These are phyloP conservation scores for Yamagishiella unicocca DNA, from an alignment of 139 green algal genomes.

Conservation along the genomic window DNA sequence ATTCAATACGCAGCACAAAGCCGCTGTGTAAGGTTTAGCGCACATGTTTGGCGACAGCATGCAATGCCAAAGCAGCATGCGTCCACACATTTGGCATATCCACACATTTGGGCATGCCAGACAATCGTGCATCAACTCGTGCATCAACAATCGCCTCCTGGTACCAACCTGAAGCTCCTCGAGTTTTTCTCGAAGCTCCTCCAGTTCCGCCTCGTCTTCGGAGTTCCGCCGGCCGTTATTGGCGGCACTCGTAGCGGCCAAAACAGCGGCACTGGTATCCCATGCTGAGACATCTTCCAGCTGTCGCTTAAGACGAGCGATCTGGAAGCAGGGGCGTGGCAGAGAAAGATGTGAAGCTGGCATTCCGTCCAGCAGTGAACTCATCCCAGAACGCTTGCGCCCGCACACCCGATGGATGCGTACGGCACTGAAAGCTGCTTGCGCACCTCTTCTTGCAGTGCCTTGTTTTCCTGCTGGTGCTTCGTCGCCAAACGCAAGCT, in stretches of 20 bases:
- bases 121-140: not conserved
- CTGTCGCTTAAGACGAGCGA: constrained; percentile 23
- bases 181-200: constrained; percentile 44
- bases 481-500: constrained; percentile 53
- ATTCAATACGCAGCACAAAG: not conserved
- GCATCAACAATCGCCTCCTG: too few species aligned
- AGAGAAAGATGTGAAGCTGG: too few species aligned
- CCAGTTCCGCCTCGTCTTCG: constrained; percentile 12
- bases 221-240: not conserved
- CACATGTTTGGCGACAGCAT: too few species aligned
- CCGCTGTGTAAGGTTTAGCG: not conserved
- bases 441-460: constrained; percentile 42
- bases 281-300: constrained; percentile 13
- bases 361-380: too few species aligned
- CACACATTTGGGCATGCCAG: not conserved
- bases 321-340: constrained; percentile 1
- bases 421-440: too few species aligned
- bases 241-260: not conserved
- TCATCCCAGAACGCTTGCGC: too few species aligned
- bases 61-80: too few species aligned
- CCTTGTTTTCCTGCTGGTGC: constrained; percentile 57
- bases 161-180: constrained; percentile 32
- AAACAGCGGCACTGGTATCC: constrained; percentile 20
- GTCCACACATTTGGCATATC: not conserved
- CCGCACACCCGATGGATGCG: too few species aligned